A percentile compares a stretch with the other conserved stretches of the same genome.
These are phyloP conservation scores for Chaetomium strumarium DNA, from an alignment of 2,329 filamentous ascomycete genomes.

Conservation along the genomic window DNA sequence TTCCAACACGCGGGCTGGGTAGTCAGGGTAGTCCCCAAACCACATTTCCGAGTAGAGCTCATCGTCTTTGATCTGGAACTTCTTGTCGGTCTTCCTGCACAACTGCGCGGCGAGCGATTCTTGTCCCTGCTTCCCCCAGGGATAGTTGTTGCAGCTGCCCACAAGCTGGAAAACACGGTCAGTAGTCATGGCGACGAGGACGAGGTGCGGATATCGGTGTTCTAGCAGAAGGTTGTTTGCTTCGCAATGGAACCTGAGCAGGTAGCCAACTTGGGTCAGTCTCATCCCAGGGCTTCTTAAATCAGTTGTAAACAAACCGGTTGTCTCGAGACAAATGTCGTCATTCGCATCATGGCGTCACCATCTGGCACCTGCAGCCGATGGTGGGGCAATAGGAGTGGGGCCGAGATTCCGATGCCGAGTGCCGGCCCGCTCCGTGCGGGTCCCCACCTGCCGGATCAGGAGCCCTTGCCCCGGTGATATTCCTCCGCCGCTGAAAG, in stretches of 20 bases:
- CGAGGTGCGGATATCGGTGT: neutral
- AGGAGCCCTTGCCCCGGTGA: too few species aligned
- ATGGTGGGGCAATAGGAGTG: too few species aligned
- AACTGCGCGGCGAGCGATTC: constrained; percentile 60
- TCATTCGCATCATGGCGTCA: constrained; percentile 5
- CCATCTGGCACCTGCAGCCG: neutral
- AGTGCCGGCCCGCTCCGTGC: too few species aligned
- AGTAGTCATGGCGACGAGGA: constrained; percentile 11
- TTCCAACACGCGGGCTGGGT: constrained; percentile 57
- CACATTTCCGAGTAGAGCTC: constrained; percentile 63
- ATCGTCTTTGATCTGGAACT: constrained; percentile 58
- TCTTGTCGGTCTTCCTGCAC: constrained; percentile 57
- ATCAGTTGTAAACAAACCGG: too few species aligned
- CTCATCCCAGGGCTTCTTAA: too few species aligned
- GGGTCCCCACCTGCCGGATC: too few species aligned
- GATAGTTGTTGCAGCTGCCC: constrained; percentile 52
- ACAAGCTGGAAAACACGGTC: constrained; percentile 40
- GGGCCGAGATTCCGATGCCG: too few species aligned
- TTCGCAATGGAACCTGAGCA: too few species aligned
- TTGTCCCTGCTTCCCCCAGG: constrained; percentile 64
- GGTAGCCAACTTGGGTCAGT: too few species aligned
- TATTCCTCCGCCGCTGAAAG: too few species aligned
- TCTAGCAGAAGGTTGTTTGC: too few species aligned
- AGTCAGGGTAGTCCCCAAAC: constrained; percentile 71
- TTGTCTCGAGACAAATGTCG: neutral